Evolutionary conservation across 805 yeast genomes (phyloP).

Genomic region (Myxozyma mucilagina): DNA sequence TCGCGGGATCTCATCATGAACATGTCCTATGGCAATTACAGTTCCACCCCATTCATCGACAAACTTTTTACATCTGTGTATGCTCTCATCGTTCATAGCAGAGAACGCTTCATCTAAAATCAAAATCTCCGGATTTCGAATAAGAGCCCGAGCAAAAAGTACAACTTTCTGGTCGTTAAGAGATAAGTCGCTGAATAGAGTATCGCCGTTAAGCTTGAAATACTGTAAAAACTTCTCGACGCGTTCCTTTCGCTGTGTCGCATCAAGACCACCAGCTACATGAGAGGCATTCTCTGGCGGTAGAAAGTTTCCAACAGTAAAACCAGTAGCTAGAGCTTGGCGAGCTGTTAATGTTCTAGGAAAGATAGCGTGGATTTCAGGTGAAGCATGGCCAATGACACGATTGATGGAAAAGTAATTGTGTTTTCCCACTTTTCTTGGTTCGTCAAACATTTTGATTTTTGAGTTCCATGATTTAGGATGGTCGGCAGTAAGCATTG

Average conservation of each 20-base stretch:
- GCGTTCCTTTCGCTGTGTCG: constrained; percentile 41
- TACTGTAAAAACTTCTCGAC: constrained; percentile 51
- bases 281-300: constrained; percentile 49
- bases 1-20: constrained; percentile 73
- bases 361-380: constrained; percentile 88
- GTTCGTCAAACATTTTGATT: constrained; percentile 61
- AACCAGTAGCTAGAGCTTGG: constrained; percentile 71
- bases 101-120: constrained; percentile 92
- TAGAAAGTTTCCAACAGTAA: constrained; percentile 61
- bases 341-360: constrained; percentile 56
- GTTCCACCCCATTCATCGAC: constrained; percentile 65
- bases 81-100: constrained; percentile 72
- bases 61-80: constrained; percentile 56
- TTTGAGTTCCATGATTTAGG: constrained; percentile 91
- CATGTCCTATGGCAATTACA: constrained; percentile 77
- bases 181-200: constrained; percentile 54
- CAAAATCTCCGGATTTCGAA: constrained; percentile 73
- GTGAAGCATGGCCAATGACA: constrained; percentile 82
- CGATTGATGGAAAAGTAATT: constrained; percentile 78
- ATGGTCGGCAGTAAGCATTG: constrained; percentile 88
- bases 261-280: constrained; percentile 20
- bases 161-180: constrained; percentile 77
- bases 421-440: constrained; percentile 71
- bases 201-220: constrained; percentile 49
- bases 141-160: constrained; percentile 71